phyloP scores from a whole-genome alignment of 768 basidiomycete species.

The Lactifluus subvellereus region DNA sequence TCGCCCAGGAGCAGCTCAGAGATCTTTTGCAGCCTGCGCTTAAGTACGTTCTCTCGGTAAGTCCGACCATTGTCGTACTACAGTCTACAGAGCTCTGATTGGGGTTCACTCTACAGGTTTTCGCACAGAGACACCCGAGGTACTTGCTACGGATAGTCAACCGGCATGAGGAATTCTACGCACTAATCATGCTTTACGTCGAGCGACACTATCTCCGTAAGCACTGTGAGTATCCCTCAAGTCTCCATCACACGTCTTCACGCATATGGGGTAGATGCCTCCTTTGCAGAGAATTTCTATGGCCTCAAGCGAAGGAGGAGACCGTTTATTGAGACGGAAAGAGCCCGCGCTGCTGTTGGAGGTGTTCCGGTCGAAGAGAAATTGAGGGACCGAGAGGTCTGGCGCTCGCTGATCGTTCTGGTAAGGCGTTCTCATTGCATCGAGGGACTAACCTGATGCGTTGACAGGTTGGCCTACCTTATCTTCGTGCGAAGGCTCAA shows the following conservation, averaged over 20 bases:
- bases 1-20: slow-evolving; percentile 89
- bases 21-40: slow-evolving; percentile 91
- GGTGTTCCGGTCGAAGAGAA: slow-evolving; percentile 60
- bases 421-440: slow-evolving; percentile 41
- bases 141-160: slow-evolving; percentile 90
- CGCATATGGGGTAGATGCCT: slow-evolving; percentile 57
- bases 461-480: slow-evolving; percentile 77
- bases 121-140: slow-evolving; percentile 91
- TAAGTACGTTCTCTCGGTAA: slow-evolving; percentile 88
- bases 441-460: neutral
- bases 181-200: slow-evolving; percentile 78
- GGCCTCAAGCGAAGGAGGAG: slow-evolving; percentile 75
- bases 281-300: slow-evolving; percentile 95
- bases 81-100: neutral
- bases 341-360: slow-evolving; percentile 61
- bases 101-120: slow-evolving; percentile 51
- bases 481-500: slow-evolving; percentile 80
- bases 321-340: slow-evolving; percentile 64
- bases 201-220: slow-evolving; percentile 87
- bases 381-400: slow-evolving; percentile 60
- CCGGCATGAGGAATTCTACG: slow-evolving; percentile 94
- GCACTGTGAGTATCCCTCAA: slow-evolving; percentile 52
- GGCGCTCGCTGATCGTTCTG: slow-evolving; percentile 72
- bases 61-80: slow-evolving; percentile 27
- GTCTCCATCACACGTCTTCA: neutral